These are phyloP conservation scores for Tetrahymena borealis DNA, from an alignment of 73 alveolate genomes.

Conservation along the genomic window DNA sequence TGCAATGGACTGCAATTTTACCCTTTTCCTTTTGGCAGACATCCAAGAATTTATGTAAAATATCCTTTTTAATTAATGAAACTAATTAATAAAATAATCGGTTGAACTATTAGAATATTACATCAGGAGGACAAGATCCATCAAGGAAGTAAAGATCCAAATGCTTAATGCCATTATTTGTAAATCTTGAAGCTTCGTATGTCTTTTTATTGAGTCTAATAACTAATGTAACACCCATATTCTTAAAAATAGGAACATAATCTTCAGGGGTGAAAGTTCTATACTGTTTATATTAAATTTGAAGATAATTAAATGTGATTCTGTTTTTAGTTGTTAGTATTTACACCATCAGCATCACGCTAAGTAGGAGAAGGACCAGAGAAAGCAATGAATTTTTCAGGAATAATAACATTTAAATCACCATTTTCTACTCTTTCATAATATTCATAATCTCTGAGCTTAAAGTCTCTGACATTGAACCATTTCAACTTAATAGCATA, in stretches of 20 bases:
- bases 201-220: slow-evolving; percentile 79
- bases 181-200: slow-evolving; percentile 67
- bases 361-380: slow-evolving; percentile 71
- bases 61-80: background rate
- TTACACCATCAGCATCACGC: slow-evolving; percentile 52
- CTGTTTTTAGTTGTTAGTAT: background rate
- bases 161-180: slow-evolving; percentile 63
- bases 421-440: slow-evolving; percentile 92
- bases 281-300: background rate
- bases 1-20: background rate
- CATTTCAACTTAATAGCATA: slow-evolving; percentile 83
- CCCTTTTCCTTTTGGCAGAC: background rate
- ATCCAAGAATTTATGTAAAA: background rate
- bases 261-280: slow-evolving; percentile 86
- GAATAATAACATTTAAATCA: slow-evolving; percentile 91
- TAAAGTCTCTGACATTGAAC: slow-evolving; percentile 77
- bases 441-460: slow-evolving; percentile 80
- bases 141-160: slow-evolving; percentile 85
- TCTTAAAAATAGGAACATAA: slow-evolving; percentile 80
- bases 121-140: slow-evolving; percentile 91
- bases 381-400: slow-evolving; percentile 84
- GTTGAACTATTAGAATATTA: slow-evolving; percentile 58
- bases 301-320: background rate
- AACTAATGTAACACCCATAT: slow-evolving; percentile 70
- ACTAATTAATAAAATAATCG: background rate